A percentile compares a stretch with the other conserved stretches of the same genome.
Evolutionary conservation across 345 rosid species (phyloP).

Genomic region (Lepidium didymum): DNA sequence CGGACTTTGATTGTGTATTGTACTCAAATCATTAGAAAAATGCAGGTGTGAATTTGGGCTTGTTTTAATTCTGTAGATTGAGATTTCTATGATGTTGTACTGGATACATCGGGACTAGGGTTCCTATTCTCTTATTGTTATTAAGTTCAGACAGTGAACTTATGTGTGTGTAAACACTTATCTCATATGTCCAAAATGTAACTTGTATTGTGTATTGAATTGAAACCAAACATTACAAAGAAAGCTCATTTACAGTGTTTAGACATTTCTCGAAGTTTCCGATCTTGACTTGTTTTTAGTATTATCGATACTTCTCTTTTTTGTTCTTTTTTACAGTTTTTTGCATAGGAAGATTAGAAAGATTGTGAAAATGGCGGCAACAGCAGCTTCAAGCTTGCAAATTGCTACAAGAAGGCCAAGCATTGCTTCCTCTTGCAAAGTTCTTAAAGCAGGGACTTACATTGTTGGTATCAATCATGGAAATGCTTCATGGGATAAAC

Average conservation of each 20-base stretch:
- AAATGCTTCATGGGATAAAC: conserved; percentile 44
- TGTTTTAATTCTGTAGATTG: background rate
- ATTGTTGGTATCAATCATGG: conserved; percentile 33
- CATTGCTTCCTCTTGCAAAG: conserved; percentile 39
- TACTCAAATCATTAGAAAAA: conserved; percentile 11
- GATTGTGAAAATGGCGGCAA: conserved; percentile 49
- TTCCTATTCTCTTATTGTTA: background rate
- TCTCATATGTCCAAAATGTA: background rate
- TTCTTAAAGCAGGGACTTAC: conserved; percentile 39
- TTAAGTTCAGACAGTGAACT: background rate
- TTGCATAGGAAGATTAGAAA: conserved; percentile 4
- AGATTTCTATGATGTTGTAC: background rate
- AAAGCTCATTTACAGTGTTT: background rate
- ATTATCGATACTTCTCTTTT: background rate
- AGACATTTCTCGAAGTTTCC: background rate
- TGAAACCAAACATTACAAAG: background rate
- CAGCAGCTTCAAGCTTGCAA: conserved; percentile 53
- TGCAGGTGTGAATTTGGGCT: background rate
- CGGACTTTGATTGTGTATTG: conserved; percentile 1
- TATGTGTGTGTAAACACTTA: background rate
- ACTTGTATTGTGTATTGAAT: background rate
- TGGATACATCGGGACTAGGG: background rate
- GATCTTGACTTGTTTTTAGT: background rate
- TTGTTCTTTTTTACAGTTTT: background rate
- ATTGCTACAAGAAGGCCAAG: conserved; percentile 47